These are phyloP conservation scores for Clonostachys chloroleuca DNA, from an alignment of 2,329 filamentous ascomycete species.

Conservation along the genomic window DNA sequence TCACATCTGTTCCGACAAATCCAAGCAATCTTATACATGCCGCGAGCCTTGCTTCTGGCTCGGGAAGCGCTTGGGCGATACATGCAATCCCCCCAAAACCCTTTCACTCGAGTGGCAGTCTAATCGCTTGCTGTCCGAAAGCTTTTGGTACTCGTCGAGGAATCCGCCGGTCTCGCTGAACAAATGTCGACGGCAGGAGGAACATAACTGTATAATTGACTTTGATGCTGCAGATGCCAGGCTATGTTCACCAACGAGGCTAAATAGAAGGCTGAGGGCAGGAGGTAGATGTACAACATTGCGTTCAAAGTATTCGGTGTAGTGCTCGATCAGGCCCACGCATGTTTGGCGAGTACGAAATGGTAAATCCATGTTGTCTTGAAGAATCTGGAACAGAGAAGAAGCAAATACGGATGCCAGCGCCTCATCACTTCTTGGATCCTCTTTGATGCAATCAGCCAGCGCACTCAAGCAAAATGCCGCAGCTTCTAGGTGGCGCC, in stretches of 20 bases:
- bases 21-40: slow-evolving; percentile 54
- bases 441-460: slow-evolving; percentile 60
- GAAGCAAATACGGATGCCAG: slow-evolving; percentile 59
- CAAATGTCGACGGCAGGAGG: slow-evolving; percentile 67
- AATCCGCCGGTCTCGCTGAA: slow-evolving; percentile 64
- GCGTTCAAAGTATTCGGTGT: slow-evolving; percentile 72
- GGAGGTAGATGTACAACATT: slow-evolving; percentile 63
- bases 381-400: slow-evolving; percentile 50
- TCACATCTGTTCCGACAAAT: slow-evolving; percentile 56
- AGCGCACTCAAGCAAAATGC: slow-evolving; percentile 62
- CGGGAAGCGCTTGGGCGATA: slow-evolving; percentile 67
- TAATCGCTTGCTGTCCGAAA: slow-evolving; percentile 47
- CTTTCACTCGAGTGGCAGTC: slow-evolving; percentile 69
- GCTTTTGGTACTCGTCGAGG: slow-evolving; percentile 64
- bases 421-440: slow-evolving; percentile 51
- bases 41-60: slow-evolving; percentile 46
- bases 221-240: slow-evolving; percentile 67
- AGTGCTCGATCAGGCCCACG: slow-evolving; percentile 66
- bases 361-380: slow-evolving; percentile 49
- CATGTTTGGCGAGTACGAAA: slow-evolving; percentile 60
- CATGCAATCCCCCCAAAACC: slow-evolving; percentile 71
- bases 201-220: slow-evolving; percentile 71
- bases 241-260: slow-evolving; percentile 56
- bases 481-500: slow-evolving; percentile 57
- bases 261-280: slow-evolving; percentile 71